Conservation (phyloP, 2,329 filamentous ascomycete genomes). For the Colletotrichum orbiculare region DNA sequence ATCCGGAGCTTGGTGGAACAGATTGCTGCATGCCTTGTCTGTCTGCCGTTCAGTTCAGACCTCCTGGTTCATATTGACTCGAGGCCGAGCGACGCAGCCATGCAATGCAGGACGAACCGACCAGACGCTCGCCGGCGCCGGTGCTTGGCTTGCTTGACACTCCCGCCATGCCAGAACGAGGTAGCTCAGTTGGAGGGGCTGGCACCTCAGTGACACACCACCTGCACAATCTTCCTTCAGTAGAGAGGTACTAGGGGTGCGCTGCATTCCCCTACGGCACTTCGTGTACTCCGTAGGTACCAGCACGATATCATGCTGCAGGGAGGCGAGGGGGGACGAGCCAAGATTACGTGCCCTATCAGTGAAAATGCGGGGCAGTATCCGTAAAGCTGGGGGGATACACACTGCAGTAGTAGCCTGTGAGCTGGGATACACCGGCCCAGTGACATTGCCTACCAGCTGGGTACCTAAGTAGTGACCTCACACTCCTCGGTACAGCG, state of each 20-base stretch:
- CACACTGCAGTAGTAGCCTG: too few species aligned
- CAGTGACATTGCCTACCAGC: too few species aligned
- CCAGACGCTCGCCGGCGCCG: slow-evolving; percentile 17
- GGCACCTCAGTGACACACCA: too few species aligned
- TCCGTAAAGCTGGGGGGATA: slow-evolving; percentile 18
- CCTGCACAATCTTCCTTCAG: too few species aligned
- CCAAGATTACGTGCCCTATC: slow-evolving; percentile 29
- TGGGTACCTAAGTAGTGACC: slow-evolving; percentile 8
- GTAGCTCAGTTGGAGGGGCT: too few species aligned
- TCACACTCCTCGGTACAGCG: slow-evolving; percentile 4
- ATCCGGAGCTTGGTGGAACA: slow-evolving; percentile 18
- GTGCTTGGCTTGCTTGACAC: neutral
- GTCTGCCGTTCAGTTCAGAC: slow-evolving; percentile 11
- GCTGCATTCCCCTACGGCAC: too few species aligned
- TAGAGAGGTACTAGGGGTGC: too few species aligned
- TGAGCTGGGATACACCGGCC: too few species aligned
- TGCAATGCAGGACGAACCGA: slow-evolving; percentile 5
- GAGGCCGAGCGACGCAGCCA: neutral
- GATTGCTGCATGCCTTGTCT: slow-evolving; percentile 9
- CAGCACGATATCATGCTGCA: too few species aligned
- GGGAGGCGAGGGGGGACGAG: slow-evolving; percentile 1
- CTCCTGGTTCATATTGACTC: slow-evolving; percentile 29
- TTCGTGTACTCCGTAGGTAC: too few species aligned
- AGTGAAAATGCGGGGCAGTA: slow-evolving; percentile 25
- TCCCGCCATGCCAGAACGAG: slow-evolving; percentile 9